Percentiles rank a stretch among this genome's conserved stretches.
Conservation (phyloP, 352 stramenopile species). For the Aphanomyces astaci region DNA sequence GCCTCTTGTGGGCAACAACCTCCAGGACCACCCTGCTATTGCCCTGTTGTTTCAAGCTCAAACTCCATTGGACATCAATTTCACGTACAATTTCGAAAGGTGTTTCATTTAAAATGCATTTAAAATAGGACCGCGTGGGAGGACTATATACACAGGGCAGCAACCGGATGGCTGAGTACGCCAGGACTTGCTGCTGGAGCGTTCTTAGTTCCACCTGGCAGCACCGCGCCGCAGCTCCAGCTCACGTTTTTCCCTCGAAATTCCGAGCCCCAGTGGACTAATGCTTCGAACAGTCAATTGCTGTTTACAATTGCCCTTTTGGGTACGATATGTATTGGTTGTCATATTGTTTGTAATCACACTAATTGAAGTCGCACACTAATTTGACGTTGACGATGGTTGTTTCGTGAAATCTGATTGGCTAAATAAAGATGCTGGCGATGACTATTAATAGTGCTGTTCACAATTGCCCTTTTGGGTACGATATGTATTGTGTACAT, state of each 20-base stretch:
- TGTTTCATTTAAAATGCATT: conserved; percentile 38
- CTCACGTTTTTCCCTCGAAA: conserved; percentile 83
- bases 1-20: conserved; percentile 73
- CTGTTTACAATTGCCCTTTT: conserved; percentile 81
- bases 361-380: no score
- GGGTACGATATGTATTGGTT: no score
- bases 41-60: conserved; percentile 58
- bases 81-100: not conserved
- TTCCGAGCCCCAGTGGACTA: conserved; percentile 66
- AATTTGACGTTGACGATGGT: no score
- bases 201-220: conserved; percentile 64
- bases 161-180: conserved; percentile 50
- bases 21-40: conserved; percentile 84
- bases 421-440: no score
- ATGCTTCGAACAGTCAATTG: conserved; percentile 44
- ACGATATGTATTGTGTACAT: not conserved
- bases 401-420: no score
- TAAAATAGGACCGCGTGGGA: conserved; percentile 36
- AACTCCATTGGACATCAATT: not conserved
- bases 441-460: no score
- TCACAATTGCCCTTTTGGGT: conserved; percentile 29
- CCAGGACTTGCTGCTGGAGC: conserved; percentile 62
- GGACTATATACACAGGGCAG: conserved; percentile 40
- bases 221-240: conserved; percentile 72
- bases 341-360: no score